Evolutionary conservation across 768 basidiomycete genomes (phyloP).

Genomic region (Lentinula edodes): DNA sequence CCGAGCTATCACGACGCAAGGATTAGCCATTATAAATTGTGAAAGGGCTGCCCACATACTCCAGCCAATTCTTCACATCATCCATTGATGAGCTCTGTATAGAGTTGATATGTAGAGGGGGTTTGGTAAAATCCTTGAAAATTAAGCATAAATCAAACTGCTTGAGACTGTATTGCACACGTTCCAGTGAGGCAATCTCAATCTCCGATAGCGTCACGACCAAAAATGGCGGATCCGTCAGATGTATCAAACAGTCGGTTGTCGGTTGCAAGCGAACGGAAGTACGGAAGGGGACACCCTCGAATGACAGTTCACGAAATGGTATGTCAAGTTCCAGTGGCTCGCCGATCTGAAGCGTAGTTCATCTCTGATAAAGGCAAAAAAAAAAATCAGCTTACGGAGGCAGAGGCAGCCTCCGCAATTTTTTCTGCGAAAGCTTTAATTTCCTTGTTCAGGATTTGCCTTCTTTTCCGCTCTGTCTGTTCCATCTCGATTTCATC

Average conservation of each 20-base stretch:
- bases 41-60: constrained; percentile 48
- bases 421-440: constrained; percentile 90
- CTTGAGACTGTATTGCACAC: constrained; percentile 92
- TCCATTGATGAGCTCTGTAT: constrained; percentile 88
- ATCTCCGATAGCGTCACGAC: constrained; percentile 93
- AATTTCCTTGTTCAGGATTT: constrained; percentile 89
- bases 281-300: constrained; percentile 93
- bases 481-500: constrained; percentile 99
- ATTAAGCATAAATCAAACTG: constrained; percentile 98
- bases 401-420: constrained; percentile 72
- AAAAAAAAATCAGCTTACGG: constrained; percentile 41
- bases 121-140: constrained; percentile 91
- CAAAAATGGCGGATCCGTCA: constrained; percentile 93
- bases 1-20: constrained; percentile 53
- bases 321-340: constrained; percentile 92
- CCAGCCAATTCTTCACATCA: constrained; percentile 98
- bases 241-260: constrained; percentile 93
- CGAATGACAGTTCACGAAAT: constrained; percentile 95
- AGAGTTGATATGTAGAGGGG: constrained; percentile 94
- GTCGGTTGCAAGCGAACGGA: constrained; percentile 94
- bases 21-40: neutral
- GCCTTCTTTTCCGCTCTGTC: constrained; percentile 87
- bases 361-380: neutral
- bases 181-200: constrained; percentile 94
- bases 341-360: constrained; percentile 51